Percentiles rank a stretch among this genome's conserved stretches.
phyloP scores from a whole-genome alignment of 2,329 filamentous ascomycete genomes.

The Graphilbum sp. region DNA sequence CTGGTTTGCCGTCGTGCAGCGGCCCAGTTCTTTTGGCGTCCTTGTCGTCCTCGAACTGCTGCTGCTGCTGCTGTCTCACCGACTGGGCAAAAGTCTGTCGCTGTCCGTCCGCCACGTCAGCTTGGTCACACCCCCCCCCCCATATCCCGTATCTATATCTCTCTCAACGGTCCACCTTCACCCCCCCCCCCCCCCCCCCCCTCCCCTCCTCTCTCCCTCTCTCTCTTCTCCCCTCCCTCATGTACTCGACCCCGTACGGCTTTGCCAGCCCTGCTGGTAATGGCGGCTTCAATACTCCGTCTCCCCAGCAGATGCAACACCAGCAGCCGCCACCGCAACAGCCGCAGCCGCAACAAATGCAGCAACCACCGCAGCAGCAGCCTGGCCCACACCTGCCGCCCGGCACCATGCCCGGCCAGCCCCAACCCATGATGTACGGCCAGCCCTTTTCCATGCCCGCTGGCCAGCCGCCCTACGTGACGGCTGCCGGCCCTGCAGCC shows the following conservation, averaged over 20 bases:
- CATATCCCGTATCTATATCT: too few relatives aligned
- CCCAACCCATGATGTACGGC: slow-evolving; percentile 41
- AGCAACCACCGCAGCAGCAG: slow-evolving; percentile 1
- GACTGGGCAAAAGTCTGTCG: too few relatives aligned
- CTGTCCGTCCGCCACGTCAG: too few relatives aligned
- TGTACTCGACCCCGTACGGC: slow-evolving; percentile 40
- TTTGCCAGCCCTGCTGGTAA: slow-evolving; percentile 36
- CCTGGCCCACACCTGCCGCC: slow-evolving; percentile 26
- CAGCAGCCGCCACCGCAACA: slow-evolving; percentile 15
- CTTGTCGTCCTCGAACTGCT: too few relatives aligned
- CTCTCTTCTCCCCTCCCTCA: slow-evolving; percentile 15
- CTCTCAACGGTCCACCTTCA: not conserved
- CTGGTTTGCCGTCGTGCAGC: too few relatives aligned
- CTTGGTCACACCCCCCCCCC: too few relatives aligned
- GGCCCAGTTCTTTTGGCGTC: too few relatives aligned
- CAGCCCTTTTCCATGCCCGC: slow-evolving; percentile 38
- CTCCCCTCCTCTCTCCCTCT: not conserved
- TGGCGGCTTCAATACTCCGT: slow-evolving; percentile 33
- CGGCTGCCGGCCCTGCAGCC: slow-evolving; percentile 28
- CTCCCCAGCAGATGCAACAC: slow-evolving; percentile 23
- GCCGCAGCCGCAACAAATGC: slow-evolving; percentile 4
- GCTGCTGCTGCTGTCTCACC: too few relatives aligned
- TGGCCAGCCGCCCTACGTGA: slow-evolving; percentile 28
- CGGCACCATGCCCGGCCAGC: slow-evolving; percentile 22
- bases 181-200: not conserved